Base-by-base conservation (phyloP, 805 yeast genomes). In the Lipomyces kockii region DNA sequence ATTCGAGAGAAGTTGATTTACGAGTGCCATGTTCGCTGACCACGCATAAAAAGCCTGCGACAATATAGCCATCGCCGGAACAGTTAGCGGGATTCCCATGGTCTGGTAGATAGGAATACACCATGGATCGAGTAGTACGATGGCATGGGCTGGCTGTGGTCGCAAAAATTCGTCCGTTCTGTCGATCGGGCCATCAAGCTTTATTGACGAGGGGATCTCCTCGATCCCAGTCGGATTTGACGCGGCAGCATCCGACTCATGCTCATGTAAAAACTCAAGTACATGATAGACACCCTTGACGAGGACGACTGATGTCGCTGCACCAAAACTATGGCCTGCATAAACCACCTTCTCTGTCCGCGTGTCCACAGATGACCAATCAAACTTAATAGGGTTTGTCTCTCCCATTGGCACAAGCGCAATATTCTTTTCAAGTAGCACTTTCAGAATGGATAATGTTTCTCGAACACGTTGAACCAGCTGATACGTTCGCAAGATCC, bases 311-410 rank as follows among this genome's bases (percentile, higher is more conserved):
- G 66, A 61, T 2, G 75, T 73, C 2, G 75, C 74, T 0, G 73
- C 74, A 7, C 75, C 75, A 55, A 73, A 73, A 20, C 71, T 65
- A 52, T 73, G 75, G 8, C 75, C 75, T 11, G 73, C 49, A 49
- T 58, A 63, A 2, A 69, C 59, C 12, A 72, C 73, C 14, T 61
- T 46, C 25, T 62, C 65, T n/a, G 27, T 11, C 17, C 49, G 37
- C 25, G 62, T 58, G 25, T 71, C 65, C n/a, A 65, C 63, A 6
- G 14, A 57, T 12, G 35, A 55, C 72, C 71, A 63, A 52, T 66
- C 58, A 32, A 71, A 67, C 14, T 43, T 32, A 2, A 67, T 49
- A n/a, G 65, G 20, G 2, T 61, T 35, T 14, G 39, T 22, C 37
- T 52, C 52, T 4, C 46, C 60, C 51, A 34, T 29, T 0, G 71